Base-by-base conservation (phyloP, 768 basidiomycete genomes). In the Cytidiella melzeri region DNA sequence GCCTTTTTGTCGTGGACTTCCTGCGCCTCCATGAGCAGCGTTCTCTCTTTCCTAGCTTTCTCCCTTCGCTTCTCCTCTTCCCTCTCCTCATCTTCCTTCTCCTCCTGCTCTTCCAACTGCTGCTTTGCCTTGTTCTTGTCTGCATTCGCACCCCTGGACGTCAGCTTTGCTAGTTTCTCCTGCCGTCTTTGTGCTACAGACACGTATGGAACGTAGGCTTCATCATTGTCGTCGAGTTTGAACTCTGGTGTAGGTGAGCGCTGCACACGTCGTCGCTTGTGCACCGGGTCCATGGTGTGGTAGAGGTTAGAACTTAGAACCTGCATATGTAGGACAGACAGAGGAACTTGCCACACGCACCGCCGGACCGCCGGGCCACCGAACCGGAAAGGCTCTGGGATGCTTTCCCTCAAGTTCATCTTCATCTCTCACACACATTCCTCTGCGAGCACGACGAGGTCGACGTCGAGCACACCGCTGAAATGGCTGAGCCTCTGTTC, bases 11-110 rank as follows among this genome's bases (percentile, higher is more conserved):
- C 75, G 61, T 95, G 92, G 26, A 98, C 94, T 62, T 98, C 95
- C 67, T 97, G 92, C 1, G 96, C 96, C 64, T 96, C 93, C 60
- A 92, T 66, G 43, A 99, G 69, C 42, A 99, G 68, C 0, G 93
- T 96, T 57, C 92, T 71, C 69, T 94, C 92, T 64, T 83, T 86
- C 53, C 94, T 69, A 18, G 81, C 78, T 59, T 77, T 83, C 64
- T 95, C 92, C 56, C 77, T 77, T 27, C 74, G 72, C 46, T 71
- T 65, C 62, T 94, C 89, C 59, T 92, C 88, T 57, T 92, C 91
- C 43, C 81, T 77, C 53, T 87, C 83, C 34, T 75, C 82, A 60
- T 89, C 89, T 60, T 84, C 81, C 30, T 72, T 74, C 60, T 76
- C 75, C 26, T 75, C 72, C 54, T 77, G 63, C 30, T 85, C 84